Evolutionary conservation across 1,284 basidiomycete genomes (phyloP), one percentile per base, ranked within the genome.

Genomic region (Heterobasidion irregulare): DNA sequence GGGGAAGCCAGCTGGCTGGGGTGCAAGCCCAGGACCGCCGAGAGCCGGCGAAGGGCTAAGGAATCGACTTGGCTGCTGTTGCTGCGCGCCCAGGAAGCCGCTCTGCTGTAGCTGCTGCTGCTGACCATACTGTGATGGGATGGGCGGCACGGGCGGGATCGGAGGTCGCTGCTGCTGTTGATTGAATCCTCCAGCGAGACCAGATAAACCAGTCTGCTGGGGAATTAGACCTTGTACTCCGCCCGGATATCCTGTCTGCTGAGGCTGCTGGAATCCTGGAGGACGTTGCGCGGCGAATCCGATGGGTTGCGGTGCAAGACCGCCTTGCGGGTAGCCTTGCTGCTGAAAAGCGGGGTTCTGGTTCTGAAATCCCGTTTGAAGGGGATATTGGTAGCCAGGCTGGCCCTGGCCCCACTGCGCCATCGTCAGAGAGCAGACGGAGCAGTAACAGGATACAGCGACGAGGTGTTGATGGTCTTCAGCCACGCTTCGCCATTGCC

Each of bases 321-420:
- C 60, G 55, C 61, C 62, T 52, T 72, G 73, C 18, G 69, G 73
- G 55, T 75, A 72, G 55, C 71, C 68, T 55, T 66, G 67, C 56
- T 72, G 77, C 61, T 76, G 75, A 54, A 70, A 69, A 12, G 26
- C 41, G 48, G 58, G 53, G 55, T 65, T 66, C 55, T 74, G 71
- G 16, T 72, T 72, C 53, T 76, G 74, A 65, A 74, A 84, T 53
- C 86, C 83, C 1, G 83, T 83, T 58, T 79, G 78, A 65, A 77
- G 70, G 32, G 83, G 78, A 62, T 80, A 80, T 63, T 81, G 79
- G 55, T 66, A 84, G 35, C 83, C 83, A 16, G 61, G 77, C 72
- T 72, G 83, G 66, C 77, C 72, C 58, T 82, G 80, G 56, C 77
- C 77, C 86, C 86, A 88, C 69, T 88, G 78, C 57, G 76, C 70